Evolutionary conservation across 73 alveolate genomes (phyloP).

Genomic region (Halteria grandinella): DNA sequence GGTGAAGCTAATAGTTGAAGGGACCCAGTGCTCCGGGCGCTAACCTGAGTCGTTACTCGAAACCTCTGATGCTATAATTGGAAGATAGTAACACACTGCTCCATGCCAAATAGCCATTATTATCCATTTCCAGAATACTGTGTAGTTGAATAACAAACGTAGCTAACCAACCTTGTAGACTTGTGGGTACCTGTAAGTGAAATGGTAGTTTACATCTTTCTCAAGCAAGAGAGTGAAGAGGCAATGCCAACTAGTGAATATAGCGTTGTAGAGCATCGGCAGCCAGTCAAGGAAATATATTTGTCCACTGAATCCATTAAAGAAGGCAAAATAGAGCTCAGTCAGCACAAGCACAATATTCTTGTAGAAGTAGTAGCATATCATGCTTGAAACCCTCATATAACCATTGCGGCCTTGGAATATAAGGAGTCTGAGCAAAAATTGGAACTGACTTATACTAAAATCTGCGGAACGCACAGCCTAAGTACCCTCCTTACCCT

Average conservation of each 20-base stretch:
- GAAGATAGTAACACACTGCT: constrained; percentile 64
- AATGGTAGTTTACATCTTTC: constrained; percentile 16
- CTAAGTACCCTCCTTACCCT: constrained; percentile 87
- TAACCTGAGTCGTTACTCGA: constrained; percentile 63
- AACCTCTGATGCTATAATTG: constrained; percentile 63
- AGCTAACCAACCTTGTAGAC: constrained; percentile 85
- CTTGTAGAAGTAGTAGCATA: constrained; percentile 80
- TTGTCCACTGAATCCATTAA: constrained; percentile 86
- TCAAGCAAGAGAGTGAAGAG: constrained; percentile 77
- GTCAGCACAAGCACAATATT: constrained; percentile 75
- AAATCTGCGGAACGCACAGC: constrained; percentile 87
- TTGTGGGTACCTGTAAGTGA: constrained; percentile 43
- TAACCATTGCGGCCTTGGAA: constrained; percentile 80
- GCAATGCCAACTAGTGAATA: constrained; percentile 89
- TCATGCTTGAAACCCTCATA: constrained; percentile 69
- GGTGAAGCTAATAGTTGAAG: constrained; percentile 81
- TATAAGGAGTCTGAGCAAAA: constrained; percentile 69
- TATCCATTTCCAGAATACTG: constrained; percentile 86
- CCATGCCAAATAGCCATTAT: constrained; percentile 76
- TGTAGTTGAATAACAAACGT: constrained; percentile 73
- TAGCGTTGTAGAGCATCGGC: constrained; percentile 82
- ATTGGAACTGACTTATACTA: constrained; percentile 77
- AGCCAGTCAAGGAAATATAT: constrained; percentile 89
- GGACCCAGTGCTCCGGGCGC: constrained; percentile 80
- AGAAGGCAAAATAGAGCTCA: constrained; percentile 79